Base-by-base conservation (phyloP, 1,139 yeast genomes). In the Lizanozyma gosingica region DNA sequence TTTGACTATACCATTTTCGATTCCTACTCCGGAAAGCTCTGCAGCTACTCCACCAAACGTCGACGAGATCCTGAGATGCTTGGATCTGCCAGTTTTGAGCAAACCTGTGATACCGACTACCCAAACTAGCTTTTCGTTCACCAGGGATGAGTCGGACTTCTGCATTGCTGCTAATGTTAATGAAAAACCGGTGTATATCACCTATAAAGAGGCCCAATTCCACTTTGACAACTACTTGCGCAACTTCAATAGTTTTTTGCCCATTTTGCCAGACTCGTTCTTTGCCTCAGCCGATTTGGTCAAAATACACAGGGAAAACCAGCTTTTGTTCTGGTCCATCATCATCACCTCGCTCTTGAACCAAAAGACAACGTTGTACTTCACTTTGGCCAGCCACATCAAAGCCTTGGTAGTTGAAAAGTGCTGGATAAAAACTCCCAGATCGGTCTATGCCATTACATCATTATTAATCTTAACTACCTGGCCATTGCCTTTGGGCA, bases 401-500 rank as follows among this genome's bases (percentile, higher is more conserved):
- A 67, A 66, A 43, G 49, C 60, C 16, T 56, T 68, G 47, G 73
- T 69, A 35, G 74, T 68, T 36, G 60, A 60, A 38, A 63, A 59
- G 42, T 67, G 74, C 51, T 70, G 75, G 76, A 55, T 65, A 41
- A 57, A 62, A 38, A 70, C 75, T 17, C 76, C 76, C 9, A 58
- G 75, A 46, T 65, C 71, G 17, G 63, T 69, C 15, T 67, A 65
- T 45, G 62, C 68, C 6, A 52, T 70, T 27, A 57, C 66, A 4
- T 60, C 74, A 2, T 57, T 70, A 38, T 54, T 69, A 36, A 60
- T 70, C 18, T 59, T 70, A 41, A 69, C 75, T 6, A 67, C 74
- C 2, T 70, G 76, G 76, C 71, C 74, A n/a, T 55, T 69, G 34
- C 74, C 73, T 4, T 46, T 54, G 17, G 55, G 55, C 22, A 47